These are phyloP conservation scores for Geotrichum reessii DNA, from an alignment of 1,139 yeast species.

Conservation along the genomic window DNA sequence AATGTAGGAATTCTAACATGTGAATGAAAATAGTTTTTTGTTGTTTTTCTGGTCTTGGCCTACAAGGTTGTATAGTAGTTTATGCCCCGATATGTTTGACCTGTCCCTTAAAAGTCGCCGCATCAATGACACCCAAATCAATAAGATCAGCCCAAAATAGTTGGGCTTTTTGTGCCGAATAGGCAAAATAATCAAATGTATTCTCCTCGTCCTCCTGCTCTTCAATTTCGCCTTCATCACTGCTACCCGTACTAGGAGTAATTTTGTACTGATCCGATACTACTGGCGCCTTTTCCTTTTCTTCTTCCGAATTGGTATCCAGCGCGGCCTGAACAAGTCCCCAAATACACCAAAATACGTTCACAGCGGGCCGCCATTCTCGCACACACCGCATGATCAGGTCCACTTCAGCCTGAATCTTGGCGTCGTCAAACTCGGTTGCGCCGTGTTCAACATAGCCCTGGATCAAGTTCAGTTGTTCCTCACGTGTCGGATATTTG, in stretches of 20 bases:
- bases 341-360: constrained; percentile 85
- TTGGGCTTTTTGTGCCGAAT: constrained; percentile 68
- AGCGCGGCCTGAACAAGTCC: constrained; percentile 64
- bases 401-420: constrained; percentile 51
- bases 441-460: constrained; percentile 55
- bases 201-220: constrained; percentile 50
- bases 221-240: constrained; percentile 28
- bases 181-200: constrained; percentile 71
- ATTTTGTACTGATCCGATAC: constrained; percentile 29
- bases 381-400: constrained; percentile 57
- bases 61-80: no score
- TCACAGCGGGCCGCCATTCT: constrained; percentile 77
- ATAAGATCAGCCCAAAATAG: constrained; percentile 71
- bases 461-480: constrained; percentile 64
- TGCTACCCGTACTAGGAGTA: constrained; percentile 22
- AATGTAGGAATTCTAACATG: no score
- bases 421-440: constrained; percentile 33
- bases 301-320: constrained; percentile 28
- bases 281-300: constrained; percentile 27
- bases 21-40: no score
- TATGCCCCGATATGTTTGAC: constrained; percentile 20
- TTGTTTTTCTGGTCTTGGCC: no score
- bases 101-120: constrained; percentile 27
- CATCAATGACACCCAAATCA: constrained; percentile 49
- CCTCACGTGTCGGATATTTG: constrained; percentile 59